Evolutionary conservation across 164 flowering plant genomes (phyloP), one percentile per base, ranked within the genome.

Genomic region (Liriodendron chinense): DNA sequence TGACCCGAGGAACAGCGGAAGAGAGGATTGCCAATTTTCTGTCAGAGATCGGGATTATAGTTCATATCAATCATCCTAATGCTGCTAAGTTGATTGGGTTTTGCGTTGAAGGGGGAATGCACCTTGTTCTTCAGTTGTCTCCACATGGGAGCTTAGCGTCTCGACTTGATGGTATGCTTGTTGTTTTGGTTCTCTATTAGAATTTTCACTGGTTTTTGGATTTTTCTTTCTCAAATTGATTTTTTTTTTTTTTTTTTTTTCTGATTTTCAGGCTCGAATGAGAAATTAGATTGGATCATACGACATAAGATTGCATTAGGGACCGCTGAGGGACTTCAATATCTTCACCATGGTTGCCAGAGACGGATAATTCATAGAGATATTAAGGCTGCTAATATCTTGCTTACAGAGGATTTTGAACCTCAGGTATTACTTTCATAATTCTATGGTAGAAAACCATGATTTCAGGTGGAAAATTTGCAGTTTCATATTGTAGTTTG

Each of bases 91-190:
- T 96, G 56, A 85, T 92, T 63, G 99, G 99, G 4, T 94, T 89
- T 84, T 93, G 98, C 8, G 88, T 96, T 56, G 97, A 94, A 80
- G 99, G 97, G 10, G 99, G 99, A 66, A 87, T 96, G 95, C 92
- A 91, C 82, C 87, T 96, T 74, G 93, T 96, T 78, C 97, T 96
- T 75, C 88, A 89, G 48, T 82, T 96, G 72, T 96, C 99, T 76
- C 90, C 89, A n/a, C 85, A 90, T 86, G 99, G 99, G 21, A 92
- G 91, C 88, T 84, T 96, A 74, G 88, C 90, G 20, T 88, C 91
- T 25, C 74, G 90, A 57, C 97, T 96, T 61, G 87, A 83, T 72
- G 95, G 99, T 91, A 53, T 72, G 89, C 68, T 47, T 69, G n/a
- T 63, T 64, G 18, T 49, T 34, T 59, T 26, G 48, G 23, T n/a